Percentiles rank a stretch among this genome's conserved stretches.
These are phyloP conservation scores for Sporothrix curviconia DNA, from an alignment of 2,329 filamentous ascomycete genomes.

Conservation along the genomic window DNA sequence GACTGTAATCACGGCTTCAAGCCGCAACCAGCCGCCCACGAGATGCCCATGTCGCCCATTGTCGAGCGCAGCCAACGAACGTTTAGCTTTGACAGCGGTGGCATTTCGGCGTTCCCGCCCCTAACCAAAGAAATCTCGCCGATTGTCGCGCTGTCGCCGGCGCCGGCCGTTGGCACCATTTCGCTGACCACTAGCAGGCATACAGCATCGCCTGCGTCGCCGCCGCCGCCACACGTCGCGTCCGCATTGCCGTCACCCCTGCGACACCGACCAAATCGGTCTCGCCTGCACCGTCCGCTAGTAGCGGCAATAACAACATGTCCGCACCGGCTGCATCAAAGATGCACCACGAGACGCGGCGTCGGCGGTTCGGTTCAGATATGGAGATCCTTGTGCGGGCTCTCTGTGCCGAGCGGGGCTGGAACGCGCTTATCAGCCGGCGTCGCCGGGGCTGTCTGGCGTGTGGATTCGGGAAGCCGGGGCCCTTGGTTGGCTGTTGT, in stretches of 20 bases:
- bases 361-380: conserved; percentile 55
- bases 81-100: conserved; percentile 20
- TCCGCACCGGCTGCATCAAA: conserved; percentile 30
- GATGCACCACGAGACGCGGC: conserved; percentile 51
- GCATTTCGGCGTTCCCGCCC: conserved; percentile 15
- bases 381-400: conserved; percentile 66
- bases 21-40: conserved; percentile 36
- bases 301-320: background rate
- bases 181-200: background rate
- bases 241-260: background rate
- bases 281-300: background rate
- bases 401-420: conserved; percentile 66
- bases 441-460: conserved; percentile 62
- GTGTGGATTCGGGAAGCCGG: conserved; percentile 71
- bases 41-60: conserved; percentile 45
- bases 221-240: background rate
- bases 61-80: conserved; percentile 28
- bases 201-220: background rate
- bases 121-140: conserved; percentile 20
- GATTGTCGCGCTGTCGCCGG: conserved; percentile 10
- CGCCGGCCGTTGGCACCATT: too few species aligned
- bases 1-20: conserved; percentile 55
- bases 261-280: background rate
- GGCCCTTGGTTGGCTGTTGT: conserved; percentile 64
- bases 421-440: conserved; percentile 66